Base-by-base conservation (phyloP, 1,139 yeast genomes). In the Hansenula lynferdii region DNA sequence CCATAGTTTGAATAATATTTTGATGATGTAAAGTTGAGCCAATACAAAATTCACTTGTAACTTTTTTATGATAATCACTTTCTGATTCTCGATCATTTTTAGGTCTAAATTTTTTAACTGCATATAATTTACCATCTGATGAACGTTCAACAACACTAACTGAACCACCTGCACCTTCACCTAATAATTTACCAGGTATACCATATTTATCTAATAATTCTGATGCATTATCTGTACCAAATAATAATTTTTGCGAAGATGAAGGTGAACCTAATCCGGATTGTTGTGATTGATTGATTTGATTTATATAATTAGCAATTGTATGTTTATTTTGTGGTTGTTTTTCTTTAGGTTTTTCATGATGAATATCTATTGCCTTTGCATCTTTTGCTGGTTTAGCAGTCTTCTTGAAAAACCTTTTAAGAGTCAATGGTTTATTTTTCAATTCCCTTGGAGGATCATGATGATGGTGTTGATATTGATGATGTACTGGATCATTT, bases 91-190 rank as follows among this genome's bases (percentile, higher is more conserved):
- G 65, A 4, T 69, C 64, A 36, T 69, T 62, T 54, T 72, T 74
- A 14, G 76, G 58, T 50, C 86, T 65, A 51, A 83, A 82, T 54
- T 80, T 77, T 58, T 84, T 84, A 34, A 84, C 79, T 0, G 94
- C 94, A 57, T 66, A 81, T 4, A 79, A 55, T 45, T 69, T 65
- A 2, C 75, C 71, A 49, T 76, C 75, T 1, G 65, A 54, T 31
- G n/a, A n/a, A n/a, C 75, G 63, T 19, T 70, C 67, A 6, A 80
- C 76, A 35, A 80, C 67, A 40, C 76, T 72, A 14, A 84, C 94
- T 3, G 85, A 75, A 0, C 94, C 92, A 31, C 85, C 80, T 8
- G 92, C 90, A 20, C 94, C 94, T 38, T 83, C 72, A 6, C 94
- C 94, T 16, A 77, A 61, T 21, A 75, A 56, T 47, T 67, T 71